phyloP scores from a whole-genome alignment of 164 flowering plant genomes.

The Piper betle region DNA sequence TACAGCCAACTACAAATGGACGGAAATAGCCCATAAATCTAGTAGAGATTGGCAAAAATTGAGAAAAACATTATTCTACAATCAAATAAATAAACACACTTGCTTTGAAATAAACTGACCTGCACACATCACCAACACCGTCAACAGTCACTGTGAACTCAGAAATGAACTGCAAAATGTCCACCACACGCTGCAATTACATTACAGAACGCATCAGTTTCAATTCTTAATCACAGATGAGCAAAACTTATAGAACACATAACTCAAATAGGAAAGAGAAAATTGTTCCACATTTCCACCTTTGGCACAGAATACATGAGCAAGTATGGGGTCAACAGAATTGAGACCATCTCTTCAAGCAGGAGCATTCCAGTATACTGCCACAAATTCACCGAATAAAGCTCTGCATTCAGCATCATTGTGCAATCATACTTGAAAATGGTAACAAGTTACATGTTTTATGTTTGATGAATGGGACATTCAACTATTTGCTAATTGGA shows the following conservation, averaged over 20 bases:
- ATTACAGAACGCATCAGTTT: neutral
- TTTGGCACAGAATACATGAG: conserved; percentile 80
- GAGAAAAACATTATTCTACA: neutral
- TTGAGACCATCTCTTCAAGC: conserved; percentile 97
- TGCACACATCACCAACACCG: conserved; percentile 99
- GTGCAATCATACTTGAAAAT: no score
- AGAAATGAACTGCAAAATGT: conserved; percentile 77
- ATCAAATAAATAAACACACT: neutral
- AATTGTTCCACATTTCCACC: conserved; percentile 23
- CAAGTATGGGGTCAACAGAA: conserved; percentile 81
- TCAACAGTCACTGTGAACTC: conserved; percentile 78
- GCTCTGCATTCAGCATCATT: no score
- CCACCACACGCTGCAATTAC: conserved; percentile 78
- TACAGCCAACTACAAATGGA: neutral
- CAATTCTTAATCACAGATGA: neutral
- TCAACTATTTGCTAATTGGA: neutral
- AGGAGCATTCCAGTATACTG: conserved; percentile 97
- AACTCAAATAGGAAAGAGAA: neutral
- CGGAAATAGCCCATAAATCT: neutral
- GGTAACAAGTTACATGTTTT: neutral
- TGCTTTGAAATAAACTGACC: conserved; percentile 22
- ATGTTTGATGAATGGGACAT: neutral
- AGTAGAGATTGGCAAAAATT: neutral
- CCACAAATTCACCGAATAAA: conserved; percentile 8
- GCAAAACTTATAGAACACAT: neutral